Evolutionary conservation across 768 basidiomycete genomes (phyloP).

Genomic region (Brasilioporus rufonigricans): DNA sequence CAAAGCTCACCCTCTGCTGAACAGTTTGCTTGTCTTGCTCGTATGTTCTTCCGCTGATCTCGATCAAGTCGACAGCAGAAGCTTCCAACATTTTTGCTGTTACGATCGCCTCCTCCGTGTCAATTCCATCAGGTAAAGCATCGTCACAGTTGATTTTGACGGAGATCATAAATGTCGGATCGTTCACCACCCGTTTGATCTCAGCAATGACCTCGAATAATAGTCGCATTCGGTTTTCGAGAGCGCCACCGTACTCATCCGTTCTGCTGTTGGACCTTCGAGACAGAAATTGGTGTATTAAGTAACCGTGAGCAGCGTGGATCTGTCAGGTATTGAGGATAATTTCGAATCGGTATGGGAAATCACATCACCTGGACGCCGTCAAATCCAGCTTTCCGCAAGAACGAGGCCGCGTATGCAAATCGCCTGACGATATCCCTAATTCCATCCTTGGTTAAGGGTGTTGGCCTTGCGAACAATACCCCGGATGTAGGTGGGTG

Average conservation of each 20-base stretch:
- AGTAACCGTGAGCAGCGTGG: slow-evolving; percentile 43
- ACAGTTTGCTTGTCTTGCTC: slow-evolving; percentile 16
- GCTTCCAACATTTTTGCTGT: slow-evolving; percentile 34
- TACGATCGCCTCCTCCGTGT: slow-evolving; percentile 30
- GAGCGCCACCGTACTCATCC: slow-evolving; percentile 56
- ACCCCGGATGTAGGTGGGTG: slow-evolving; percentile 34
- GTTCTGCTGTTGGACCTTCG: slow-evolving; percentile 43
- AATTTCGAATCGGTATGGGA: background rate
- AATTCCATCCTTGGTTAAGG: slow-evolving; percentile 48
- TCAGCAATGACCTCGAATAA: slow-evolving; percentile 45
- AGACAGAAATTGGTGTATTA: slow-evolving; percentile 50
- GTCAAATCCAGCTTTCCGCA: slow-evolving; percentile 62
- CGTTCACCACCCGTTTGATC: slow-evolving; percentile 38
- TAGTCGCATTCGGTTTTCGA: slow-evolving; percentile 52
- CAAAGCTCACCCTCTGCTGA: slow-evolving; percentile 10
- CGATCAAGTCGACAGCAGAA: slow-evolving; percentile 38
- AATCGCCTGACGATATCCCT: slow-evolving; percentile 49
- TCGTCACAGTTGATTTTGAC: slow-evolving; percentile 36
- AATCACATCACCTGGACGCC: slow-evolving; percentile 46
- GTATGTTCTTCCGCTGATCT: slow-evolving; percentile 41
- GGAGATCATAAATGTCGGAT: slow-evolving; percentile 29
- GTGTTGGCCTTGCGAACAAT: slow-evolving; percentile 30
- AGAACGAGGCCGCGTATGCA: slow-evolving; percentile 51
- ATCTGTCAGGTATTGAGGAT: slow-evolving; percentile 25
- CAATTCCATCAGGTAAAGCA: slow-evolving; percentile 28